Evolutionary conservation across 192 early-diverging fungal genomes (phyloP).

Genomic region (Lobulomyces angularis): DNA sequence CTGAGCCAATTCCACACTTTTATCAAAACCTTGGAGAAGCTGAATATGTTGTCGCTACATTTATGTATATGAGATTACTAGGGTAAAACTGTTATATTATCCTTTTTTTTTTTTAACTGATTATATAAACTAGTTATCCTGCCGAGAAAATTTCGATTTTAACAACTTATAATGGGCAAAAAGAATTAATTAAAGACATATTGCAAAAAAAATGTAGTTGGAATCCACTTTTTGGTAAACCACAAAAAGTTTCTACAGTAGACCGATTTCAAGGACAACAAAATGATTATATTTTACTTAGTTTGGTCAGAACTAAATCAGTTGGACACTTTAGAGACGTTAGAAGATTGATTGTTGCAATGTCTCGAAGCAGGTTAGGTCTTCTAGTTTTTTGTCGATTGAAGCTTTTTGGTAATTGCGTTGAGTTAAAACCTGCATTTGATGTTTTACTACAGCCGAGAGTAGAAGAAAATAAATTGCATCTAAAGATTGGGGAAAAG

Average conservation of each 20-base stretch:
- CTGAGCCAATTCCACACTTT: constrained; percentile 72
- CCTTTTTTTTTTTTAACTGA: constrained; percentile 5
- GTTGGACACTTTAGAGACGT: constrained; percentile 91
- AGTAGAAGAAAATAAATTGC: constrained; percentile 27
- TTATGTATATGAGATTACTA: constrained; percentile 88
- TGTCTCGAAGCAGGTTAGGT: constrained; percentile 87
- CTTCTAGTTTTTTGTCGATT: constrained; percentile 81
- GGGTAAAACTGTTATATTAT: constrained; percentile 36
- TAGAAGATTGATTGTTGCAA: constrained; percentile 79
- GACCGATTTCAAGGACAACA: constrained; percentile 93
- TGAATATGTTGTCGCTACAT: constrained; percentile 89
- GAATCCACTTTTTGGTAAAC: constrained; percentile 74
- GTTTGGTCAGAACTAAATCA: constrained; percentile 77
- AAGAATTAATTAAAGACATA: constrained; percentile 82
- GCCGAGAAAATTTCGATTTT: constrained; percentile 80
- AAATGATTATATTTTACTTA: constrained; percentile 85
- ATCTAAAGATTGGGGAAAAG: constrained; percentile 38
- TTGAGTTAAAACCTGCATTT: constrained; percentile 68
- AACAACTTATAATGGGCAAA: constrained; percentile 97
- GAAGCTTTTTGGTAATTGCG: constrained; percentile 63
- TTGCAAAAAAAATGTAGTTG: constrained; percentile 70
- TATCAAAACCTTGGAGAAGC: constrained; percentile 97
- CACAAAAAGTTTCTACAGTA: constrained; percentile 74
- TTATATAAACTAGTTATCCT: constrained; percentile 49
- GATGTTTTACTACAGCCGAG: constrained; percentile 30